phyloP scores from a whole-genome alignment of 495 filamentous ascomycete species.

The Collariella sp. region DNA sequence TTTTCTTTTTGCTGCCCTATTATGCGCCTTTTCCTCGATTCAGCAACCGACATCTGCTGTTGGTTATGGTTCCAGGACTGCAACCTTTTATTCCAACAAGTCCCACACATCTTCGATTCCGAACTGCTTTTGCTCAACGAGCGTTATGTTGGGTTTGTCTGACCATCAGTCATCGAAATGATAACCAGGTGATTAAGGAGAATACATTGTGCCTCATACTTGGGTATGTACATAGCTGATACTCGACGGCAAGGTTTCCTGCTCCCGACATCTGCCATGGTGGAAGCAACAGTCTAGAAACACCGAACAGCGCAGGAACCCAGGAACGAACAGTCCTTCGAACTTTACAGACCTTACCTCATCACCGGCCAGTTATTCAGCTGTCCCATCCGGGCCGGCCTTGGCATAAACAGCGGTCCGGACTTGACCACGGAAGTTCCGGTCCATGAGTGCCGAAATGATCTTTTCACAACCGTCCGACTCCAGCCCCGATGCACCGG shows the following conservation, averaged over 20 bases:
- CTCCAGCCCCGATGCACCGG: not conserved
- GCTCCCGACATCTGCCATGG: no score
- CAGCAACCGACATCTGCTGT: no score
- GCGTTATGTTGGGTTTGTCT: no score
- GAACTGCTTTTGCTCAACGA: constrained; percentile 1
- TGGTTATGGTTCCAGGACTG: not conserved
- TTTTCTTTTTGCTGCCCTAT: not conserved
- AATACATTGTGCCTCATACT: not conserved
- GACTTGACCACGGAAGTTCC: not conserved
- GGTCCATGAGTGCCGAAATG: constrained; percentile 2
- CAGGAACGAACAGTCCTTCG: constrained; percentile 1
- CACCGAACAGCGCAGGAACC: not conserved
- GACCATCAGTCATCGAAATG: no score
- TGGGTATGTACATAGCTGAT: not conserved
- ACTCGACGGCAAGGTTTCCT: not conserved
- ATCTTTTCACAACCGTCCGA: not conserved
- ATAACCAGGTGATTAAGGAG: not conserved
- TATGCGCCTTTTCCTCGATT: not conserved
- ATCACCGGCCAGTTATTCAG: not conserved
- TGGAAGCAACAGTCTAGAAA: not conserved
- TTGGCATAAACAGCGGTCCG: not conserved
- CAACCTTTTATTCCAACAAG: constrained; percentile 2
- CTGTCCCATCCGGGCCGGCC: not conserved
- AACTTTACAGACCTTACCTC: not conserved
- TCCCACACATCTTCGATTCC: not conserved